Percentiles rank a stretch among this genome's conserved stretches.
These are phyloP conservation scores for Didymellaceae sp. DNA, from an alignment of 2,329 filamentous ascomycete genomes.

Conservation along the genomic window DNA sequence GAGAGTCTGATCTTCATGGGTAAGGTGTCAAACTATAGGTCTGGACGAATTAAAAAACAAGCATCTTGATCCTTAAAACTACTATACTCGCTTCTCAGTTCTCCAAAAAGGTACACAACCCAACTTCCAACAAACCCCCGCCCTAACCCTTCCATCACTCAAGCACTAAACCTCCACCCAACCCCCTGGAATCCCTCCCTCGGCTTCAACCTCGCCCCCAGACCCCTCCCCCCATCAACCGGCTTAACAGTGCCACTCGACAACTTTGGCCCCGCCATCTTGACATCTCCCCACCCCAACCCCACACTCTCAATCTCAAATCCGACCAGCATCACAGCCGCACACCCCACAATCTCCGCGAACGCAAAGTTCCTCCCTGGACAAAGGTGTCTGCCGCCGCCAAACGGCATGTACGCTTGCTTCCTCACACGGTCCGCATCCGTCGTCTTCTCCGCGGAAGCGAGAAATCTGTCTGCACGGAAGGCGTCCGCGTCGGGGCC, in stretches of 20 bases:
- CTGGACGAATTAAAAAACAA: no score
- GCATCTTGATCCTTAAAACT: no score
- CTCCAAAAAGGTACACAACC: no score
- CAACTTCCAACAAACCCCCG: no score
- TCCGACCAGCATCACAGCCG: background rate
- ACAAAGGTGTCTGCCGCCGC: background rate
- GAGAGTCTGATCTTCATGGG: no score
- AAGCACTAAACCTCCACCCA: background rate
- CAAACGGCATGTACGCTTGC: conserved; percentile 1
- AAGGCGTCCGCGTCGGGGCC: background rate
- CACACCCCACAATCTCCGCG: background rate
- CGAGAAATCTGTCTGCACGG: background rate
- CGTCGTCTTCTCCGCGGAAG: background rate
- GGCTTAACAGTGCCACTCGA: conserved; percentile 3
- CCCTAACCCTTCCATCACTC: no score
- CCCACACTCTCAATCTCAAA: conserved; percentile 1
- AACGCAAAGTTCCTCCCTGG: conserved; percentile 4
- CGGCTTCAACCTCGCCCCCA: background rate
- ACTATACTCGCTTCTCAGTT: no score
- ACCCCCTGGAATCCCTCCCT: background rate
- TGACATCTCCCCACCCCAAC: background rate
- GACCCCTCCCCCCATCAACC: background rate
- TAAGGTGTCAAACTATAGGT: no score
- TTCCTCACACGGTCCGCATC: background rate
- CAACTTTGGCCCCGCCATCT: background rate